Base-by-base conservation (phyloP, 768 basidiomycete genomes). In the Mycena polygramma region DNA sequence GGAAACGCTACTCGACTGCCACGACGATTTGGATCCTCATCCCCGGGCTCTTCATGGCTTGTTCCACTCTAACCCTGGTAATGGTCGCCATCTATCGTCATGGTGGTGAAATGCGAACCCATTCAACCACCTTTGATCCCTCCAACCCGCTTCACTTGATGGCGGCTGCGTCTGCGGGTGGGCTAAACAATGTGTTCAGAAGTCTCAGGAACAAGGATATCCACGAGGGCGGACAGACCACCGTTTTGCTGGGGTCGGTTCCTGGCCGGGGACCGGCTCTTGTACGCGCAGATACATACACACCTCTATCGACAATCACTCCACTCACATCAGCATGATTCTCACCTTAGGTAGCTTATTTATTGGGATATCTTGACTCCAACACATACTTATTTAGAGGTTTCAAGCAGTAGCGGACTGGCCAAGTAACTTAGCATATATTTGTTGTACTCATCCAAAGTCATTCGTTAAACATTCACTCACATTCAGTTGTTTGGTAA, bases 81-180 rank as follows among this genome's bases (percentile, higher is more conserved):
- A 19, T 63, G 5, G 45, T 37, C 46, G 67, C 67, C 19, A 10
- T 62, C 7, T 53, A 46, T 17, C 58, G 52, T 11, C 58, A 67
- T 24, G 20, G 24, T 0, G 43, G 51, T 9, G 48, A 41, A 1
- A 41, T 60, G 7, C n/a, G 19, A 19, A 37, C 43, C 46, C 43
- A 65, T 4, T 13, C 30, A 7, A n/a, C 53, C 4, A 9, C 30
- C 19, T 67, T 67, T 15, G 58, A 67, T 35, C 58, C 66, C 9
- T 55, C 63, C 8, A 43, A 66, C 30, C 65, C 65, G 17, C 46
- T 59, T 2, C 65, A 66, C 39, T n/a, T 66, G 22, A 63, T 62
- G 19, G 68, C 55, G 14, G 68, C 36, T 9, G 45, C 54, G 1
- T 13, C 60, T 13, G 60, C 52, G 7, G 68, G 68, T 11, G 58